Evolutionary conservation across 2,329 filamentous ascomycete genomes (phyloP), one percentile per base, ranked within the genome.

Genomic region (Pseudogymnoascus sp.): DNA sequence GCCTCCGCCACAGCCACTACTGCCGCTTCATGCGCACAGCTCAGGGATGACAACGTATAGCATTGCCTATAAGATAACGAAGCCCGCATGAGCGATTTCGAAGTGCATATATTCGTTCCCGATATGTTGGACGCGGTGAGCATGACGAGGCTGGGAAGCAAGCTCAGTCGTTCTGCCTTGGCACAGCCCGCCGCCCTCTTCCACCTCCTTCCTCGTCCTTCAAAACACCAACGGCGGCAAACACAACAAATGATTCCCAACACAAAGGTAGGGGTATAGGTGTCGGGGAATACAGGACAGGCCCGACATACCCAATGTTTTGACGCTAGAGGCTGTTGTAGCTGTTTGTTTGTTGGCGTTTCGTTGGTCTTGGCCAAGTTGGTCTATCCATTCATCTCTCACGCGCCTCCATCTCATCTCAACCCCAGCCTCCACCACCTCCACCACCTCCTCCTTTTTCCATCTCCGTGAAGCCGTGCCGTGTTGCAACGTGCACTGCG

Each of bases 111-210:
- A 56, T 56, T 56, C 12, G 7, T 56, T 34, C 9, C n/a, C 49
- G 16, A 21, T 7, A 56, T 56, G 16, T 36, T 56, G 28, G 49
- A 21, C 49, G 28, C 49, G 28, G n/a, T 56, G 49, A 56, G 49
- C 49, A 56, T 36, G 49, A 56, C n/a, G 49, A 56, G 49, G 49
- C 49, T 56, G 28, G 28, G 25, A 56, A 56, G 28, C 49, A 56
- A 56, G n/a, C 28, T 2, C n/a, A 14, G 28, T 7, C 31, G 12
- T 9, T 56, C 28, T 43, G 31, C 31, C 31, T 11, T 11, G 11
- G 49, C 49, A 56, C 49, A 56, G 49, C 49, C 49, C 49, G 49
- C 16, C 28, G 46, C 14, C 46, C 7, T 16, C 23, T 16, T 6
- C 31, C 25, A 14, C 14, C 23, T 28, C 46, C 8, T 53, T 36